A percentile compares a stretch with the other conserved stretches of the same genome.
phyloP scores from a whole-genome alignment of 306 rosid species.

The Fragaria nilgerrensis region DNA sequence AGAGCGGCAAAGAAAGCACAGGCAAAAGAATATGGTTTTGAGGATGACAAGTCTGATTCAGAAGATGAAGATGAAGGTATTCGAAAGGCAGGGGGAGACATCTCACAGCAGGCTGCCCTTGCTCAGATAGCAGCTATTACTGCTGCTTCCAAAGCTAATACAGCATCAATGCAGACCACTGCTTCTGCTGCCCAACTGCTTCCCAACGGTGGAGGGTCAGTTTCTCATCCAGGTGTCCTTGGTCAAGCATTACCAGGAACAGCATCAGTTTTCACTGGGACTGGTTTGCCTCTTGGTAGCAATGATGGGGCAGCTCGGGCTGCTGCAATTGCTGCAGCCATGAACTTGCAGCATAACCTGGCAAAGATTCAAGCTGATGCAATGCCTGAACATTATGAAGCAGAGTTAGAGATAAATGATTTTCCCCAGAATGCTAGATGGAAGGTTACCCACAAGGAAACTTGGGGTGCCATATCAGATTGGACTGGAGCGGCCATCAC shows the following conservation, averaged over 20 bases:
- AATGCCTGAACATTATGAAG: slow-evolving; percentile 86
- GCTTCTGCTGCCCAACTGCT: slow-evolving; percentile 53
- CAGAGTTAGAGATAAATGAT: slow-evolving; percentile 89
- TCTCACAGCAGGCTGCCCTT: slow-evolving; percentile 79
- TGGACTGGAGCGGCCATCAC: slow-evolving; percentile 99
- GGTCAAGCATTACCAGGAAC: slow-evolving; percentile 50
- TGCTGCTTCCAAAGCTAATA: slow-evolving; percentile 63
- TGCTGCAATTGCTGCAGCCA: slow-evolving; percentile 69
- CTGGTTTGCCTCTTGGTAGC: slow-evolving; percentile 46
- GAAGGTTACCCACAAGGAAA: slow-evolving; percentile 98
- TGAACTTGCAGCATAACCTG: slow-evolving; percentile 83
- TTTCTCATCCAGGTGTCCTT: slow-evolving; percentile 58
- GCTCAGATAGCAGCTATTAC: slow-evolving; percentile 69
- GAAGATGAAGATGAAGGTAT: slow-evolving; percentile 91
- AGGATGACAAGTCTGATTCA: slow-evolving; percentile 93
- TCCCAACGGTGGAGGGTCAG: slow-evolving; percentile 63
- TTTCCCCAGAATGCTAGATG: slow-evolving; percentile 92
- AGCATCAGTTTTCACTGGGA: slow-evolving; percentile 48
- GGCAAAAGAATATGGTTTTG: slow-evolving; percentile 93
- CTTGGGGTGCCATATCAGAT: slow-evolving; percentile 85
- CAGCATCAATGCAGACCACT: slow-evolving; percentile 51
- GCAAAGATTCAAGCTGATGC: slow-evolving; percentile 79
- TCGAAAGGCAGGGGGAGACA: slow-evolving; percentile 81
- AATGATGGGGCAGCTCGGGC: slow-evolving; percentile 83
- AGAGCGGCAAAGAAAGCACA: slow-evolving; percentile 97